Evolutionary conservation across 176 grass and related monocot species (phyloP), one percentile per base, ranked within the genome.

Genomic region (Musa schizocarpa): DNA sequence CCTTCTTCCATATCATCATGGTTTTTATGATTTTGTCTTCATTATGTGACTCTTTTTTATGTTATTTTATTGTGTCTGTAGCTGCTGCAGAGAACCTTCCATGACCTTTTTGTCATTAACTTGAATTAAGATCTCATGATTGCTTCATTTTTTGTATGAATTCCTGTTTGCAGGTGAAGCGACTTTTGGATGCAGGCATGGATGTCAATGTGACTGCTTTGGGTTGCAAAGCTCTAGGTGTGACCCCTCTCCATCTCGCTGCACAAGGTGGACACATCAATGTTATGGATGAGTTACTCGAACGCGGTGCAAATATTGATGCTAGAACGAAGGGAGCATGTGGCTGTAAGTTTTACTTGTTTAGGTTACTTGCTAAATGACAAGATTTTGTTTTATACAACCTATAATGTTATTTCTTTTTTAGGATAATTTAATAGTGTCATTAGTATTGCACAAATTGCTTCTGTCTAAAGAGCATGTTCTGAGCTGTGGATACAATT

Each of bases 261-360:
- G 90, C 95, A 67, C 95, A 91, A 84, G 95, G 95, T 22, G 95
- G 95, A 3, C 88, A 99, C 74, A 71, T 99, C 27, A 99, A 78
- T 72, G 73, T 94, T 63, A 99, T 99, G 90, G 90, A 99, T 74
- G 95, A 99, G 73, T 74, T 99, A 52, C 82, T 99, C 11, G 90
- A 99, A 29, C 88, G 90, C 27, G 95, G 95, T 80, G 95, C 95
- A 65, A 83, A 99, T 80, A 99, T 99, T 63, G 95, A 99, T 72
- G 95, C 95, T 74, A 81, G 90, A 76, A 99, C 95, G 26, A 94
- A 99, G 85, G 90, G 90, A 51, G 88, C 95, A 58, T 99, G 95
- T 13, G 95, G 95, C 75, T 99, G 95, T 99, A 99, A 89, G 90
- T 85, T 73, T 14, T 72, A 26, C n/a, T 29, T 52, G 50, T 78